These are phyloP conservation scores for Selaginella tamariscina DNA, from an alignment of 75 land plant species.

Conservation along the genomic window DNA sequence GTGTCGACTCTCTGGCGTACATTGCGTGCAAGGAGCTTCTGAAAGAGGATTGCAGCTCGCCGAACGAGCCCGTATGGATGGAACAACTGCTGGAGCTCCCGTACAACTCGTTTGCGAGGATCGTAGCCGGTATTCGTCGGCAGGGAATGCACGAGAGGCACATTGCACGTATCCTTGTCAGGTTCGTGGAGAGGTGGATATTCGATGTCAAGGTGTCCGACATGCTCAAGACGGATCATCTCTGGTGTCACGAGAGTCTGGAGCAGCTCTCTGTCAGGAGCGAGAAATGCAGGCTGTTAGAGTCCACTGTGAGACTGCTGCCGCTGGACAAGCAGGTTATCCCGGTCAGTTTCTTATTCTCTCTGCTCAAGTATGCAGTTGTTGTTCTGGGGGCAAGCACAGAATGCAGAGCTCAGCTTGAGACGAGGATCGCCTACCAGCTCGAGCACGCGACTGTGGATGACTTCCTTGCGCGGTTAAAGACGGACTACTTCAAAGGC, in stretches of 20 bases:
- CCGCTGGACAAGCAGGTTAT: slow-evolving; percentile 1
- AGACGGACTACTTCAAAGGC: not conserved
- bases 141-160: not conserved
- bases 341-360: slow-evolving; percentile 4
- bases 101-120: not conserved
- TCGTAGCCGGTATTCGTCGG: slow-evolving; percentile 2
- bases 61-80: not conserved
- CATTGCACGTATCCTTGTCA: not conserved
- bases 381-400: not conserved
- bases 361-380: not conserved
- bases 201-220: not conserved
- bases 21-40: not conserved
- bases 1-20: slow-evolving; percentile 2
- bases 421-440: slow-evolving; percentile 3
- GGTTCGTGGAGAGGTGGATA: slow-evolving; percentile 11
- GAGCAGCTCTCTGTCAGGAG: not conserved
- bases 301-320: not conserved
- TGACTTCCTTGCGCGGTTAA: not conserved
- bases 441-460: not conserved
- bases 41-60: not conserved
- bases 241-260: slow-evolving; percentile 3
- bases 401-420: slow-evolving; percentile 4
- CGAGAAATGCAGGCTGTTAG: slow-evolving; percentile 11
- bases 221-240: not conserved
- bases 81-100: slow-evolving; percentile 2